Base-by-base conservation (phyloP, 2,329 filamentous ascomycete genomes). In the Colletotrichum incanum region DNA sequence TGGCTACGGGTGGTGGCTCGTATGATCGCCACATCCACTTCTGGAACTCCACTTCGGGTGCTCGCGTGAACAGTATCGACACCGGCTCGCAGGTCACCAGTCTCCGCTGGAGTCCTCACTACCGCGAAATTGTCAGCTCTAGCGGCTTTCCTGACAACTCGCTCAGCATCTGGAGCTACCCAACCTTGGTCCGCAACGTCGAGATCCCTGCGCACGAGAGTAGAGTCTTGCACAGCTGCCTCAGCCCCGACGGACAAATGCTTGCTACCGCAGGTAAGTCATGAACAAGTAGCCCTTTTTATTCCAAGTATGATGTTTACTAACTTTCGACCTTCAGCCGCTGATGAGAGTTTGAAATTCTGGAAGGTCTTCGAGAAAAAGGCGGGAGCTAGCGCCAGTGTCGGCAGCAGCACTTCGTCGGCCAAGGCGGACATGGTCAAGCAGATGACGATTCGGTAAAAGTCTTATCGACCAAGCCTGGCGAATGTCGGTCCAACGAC, bases 311-410 rank as follows among this genome's bases (percentile, higher is more conserved):
- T 14, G 62, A 34, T 69, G 70, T 64, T 76, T 76, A 75, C 82
- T 83, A 77, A 82, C 73, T 55, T 63, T 8, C 47, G 63, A 41
- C 74, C 59, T 54, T 18, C 62, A 91, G 94, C 96, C 77, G 95
- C 96, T 47, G 96, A 99, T 79, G 96, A 99, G 88, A 96, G 93
- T 80, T 89, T 99, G 83, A 99, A 99, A 87, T 99, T 99, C 89
- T 99, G 96, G 96, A 99, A 99, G 91, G 89, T 99, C 78, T 99
- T 99, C 80, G 96, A 99, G 89, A 98, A 98, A 90, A 98, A 98
- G 90, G 88, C 95, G 23, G 95, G 94, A 68, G 86, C 89, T 71
- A 95, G 94, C 67, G 86, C 89, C 71, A 89, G 91, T 60, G 87
- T 91, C 66, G 88, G 90, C 73, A 88, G 89, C 76, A 89, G 92